A percentile compares a stretch with the other conserved stretches of the same genome.
Conservation (phyloP, 371 early-diverging fungal genomes). For the Mucor velutinosus region DNA sequence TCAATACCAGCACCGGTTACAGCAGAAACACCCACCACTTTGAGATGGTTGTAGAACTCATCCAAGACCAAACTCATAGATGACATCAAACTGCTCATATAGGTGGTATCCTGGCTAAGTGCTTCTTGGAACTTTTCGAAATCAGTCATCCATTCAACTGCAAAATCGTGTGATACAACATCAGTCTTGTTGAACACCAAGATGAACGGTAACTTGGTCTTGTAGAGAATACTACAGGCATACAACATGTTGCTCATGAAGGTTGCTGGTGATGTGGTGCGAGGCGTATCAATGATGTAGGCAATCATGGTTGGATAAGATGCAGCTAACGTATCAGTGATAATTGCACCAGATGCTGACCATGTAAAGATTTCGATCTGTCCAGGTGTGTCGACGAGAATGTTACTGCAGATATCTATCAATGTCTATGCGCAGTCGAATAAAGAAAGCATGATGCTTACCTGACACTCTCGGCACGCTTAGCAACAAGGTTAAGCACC, state of each 20-base stretch:
- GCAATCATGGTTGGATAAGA: constrained; percentile 92
- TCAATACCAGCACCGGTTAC: constrained; percentile 95
- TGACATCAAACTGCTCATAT: constrained; percentile 92
- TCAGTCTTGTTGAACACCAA: constrained; percentile 99
- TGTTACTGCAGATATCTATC: constrained; percentile 53
- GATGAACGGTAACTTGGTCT: constrained; percentile 94
- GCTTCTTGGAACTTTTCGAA: constrained; percentile 95
- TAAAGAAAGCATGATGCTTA: constrained; percentile 28
- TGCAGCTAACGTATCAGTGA: constrained; percentile 94
- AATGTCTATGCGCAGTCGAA: too few species aligned
- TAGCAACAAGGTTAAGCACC: constrained; percentile 85
- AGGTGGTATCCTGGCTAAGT: constrained; percentile 71
- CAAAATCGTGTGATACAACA: constrained; percentile 85
- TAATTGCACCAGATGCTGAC: constrained; percentile 98
- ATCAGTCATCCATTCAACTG: constrained; percentile 96
- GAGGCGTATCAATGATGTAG: constrained; percentile 97
- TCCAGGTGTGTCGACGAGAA: constrained; percentile 99
- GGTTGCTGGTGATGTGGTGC: constrained; percentile 91
- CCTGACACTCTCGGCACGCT: constrained; percentile 74
- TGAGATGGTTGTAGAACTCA: constrained; percentile 96
- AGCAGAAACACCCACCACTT: constrained; percentile 90
- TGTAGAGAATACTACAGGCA: constrained; percentile 96
- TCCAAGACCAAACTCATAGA: constrained; percentile 97
- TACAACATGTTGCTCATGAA: constrained; percentile 99
- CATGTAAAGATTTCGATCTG: constrained; percentile 99